Base-by-base conservation (phyloP, 805 yeast genomes). In the Metschnikowia borealis region DNA sequence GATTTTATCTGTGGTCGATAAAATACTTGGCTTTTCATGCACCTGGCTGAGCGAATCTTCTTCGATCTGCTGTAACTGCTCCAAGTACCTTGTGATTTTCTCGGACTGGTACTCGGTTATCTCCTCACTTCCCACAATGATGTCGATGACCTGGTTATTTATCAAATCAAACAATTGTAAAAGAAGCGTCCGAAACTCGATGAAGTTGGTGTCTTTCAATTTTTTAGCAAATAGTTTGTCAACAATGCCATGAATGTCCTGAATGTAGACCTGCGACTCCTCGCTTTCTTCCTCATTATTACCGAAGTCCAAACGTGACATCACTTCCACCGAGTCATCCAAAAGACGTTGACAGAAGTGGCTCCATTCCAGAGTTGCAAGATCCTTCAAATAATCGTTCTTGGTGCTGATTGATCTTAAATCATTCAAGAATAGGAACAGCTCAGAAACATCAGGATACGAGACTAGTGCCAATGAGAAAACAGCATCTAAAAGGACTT, bases 351-450 rank as follows among this genome's bases (percentile, higher is more conserved):
- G 56, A 31, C 57, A 50, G 5, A 51, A 47, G 47, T 66, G 66
- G 10, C 52, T 48, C 66, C 66, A 63, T 20, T 52, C 53, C 0
- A 58, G 51, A 2, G 55, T 55, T 1, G 61, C 62, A 43, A 56
- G 55, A 26, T 49, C 34, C 5, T 21, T 42, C 29, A 71, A 54
- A 10, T 56, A 52, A 6, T 43, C 38, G 15, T 46, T 46, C 1
- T 50, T 46, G 18, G 60, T 38, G 20, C 50, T 54, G 3, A 73
- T 56, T 23, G 61, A 64, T 32, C 56, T 53, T 39, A 73, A 58
- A 49, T 73, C 78, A 50, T 73, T 72, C 47, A 58, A 65, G 13
- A 70, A 54, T n/a, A 71, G 46, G 42, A 69, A 71, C 39, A 75
- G 71, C 35, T 63, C 51, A 2, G 64, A 53, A 3, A 64, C 49